phyloP scores from a whole-genome alignment of 306 rosid genomes.

The Vigna nakashimae region DNA sequence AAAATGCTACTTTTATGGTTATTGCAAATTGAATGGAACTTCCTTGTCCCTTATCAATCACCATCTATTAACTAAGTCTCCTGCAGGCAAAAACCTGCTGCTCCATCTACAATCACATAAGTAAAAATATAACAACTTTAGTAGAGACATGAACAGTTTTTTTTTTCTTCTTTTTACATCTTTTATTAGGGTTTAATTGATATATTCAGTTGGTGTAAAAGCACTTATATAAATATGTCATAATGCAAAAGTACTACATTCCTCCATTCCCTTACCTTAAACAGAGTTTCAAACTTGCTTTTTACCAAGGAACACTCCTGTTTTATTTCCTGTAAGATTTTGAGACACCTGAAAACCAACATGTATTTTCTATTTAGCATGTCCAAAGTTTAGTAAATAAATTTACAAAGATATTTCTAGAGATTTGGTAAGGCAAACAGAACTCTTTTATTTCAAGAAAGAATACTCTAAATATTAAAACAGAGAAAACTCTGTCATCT shows the following conservation, averaged over 20 bases:
- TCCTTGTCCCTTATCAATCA: constrained; percentile 17
- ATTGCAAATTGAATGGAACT: constrained; percentile 1
- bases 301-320: constrained; percentile 63
- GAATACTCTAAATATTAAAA: too few relatives aligned
- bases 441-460: too few relatives aligned
- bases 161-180: background rate
- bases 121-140: constrained; percentile 1
- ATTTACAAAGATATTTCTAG: too few relatives aligned
- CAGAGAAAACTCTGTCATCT: too few relatives aligned
- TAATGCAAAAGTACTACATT: too few relatives aligned
- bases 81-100: constrained; percentile 53
- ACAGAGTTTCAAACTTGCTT: constrained; percentile 73
- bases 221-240: background rate
- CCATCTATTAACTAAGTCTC: constrained; percentile 42
- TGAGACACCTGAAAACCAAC: constrained; percentile 59
- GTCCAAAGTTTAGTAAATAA: background rate
- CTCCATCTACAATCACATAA: constrained; percentile 59
- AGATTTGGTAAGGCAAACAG: too few relatives aligned
- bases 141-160: too few relatives aligned
- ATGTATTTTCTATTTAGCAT: constrained; percentile 12
- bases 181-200: too few relatives aligned
- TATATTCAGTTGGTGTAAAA: background rate
- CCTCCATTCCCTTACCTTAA: constrained; percentile 57
- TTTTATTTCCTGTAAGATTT: constrained; percentile 66
- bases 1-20: background rate